Percentiles rank a stretch among this genome's conserved stretches.
Evolutionary conservation across 2,329 filamentous ascomycete species (phyloP).

Genomic region (Venturiaceae sp.): DNA sequence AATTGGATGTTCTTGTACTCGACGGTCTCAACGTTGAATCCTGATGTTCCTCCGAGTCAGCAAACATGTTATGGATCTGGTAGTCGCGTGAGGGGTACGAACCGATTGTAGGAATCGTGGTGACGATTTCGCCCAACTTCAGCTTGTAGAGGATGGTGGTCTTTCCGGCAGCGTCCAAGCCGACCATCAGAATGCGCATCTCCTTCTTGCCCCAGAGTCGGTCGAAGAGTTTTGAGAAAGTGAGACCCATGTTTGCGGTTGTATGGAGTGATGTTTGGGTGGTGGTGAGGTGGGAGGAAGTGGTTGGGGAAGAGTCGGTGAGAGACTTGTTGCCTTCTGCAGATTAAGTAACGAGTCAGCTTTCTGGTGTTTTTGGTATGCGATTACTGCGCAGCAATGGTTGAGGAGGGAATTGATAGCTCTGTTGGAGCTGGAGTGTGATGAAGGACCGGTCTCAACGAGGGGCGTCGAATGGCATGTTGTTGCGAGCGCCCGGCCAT

Average conservation of each 20-base stretch:
- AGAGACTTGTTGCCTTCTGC: background rate
- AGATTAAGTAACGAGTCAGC: slow-evolving; percentile 3
- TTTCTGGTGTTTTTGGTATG: background rate
- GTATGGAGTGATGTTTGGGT: background rate
- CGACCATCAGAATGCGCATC: slow-evolving; percentile 97
- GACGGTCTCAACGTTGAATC: slow-evolving; percentile 98
- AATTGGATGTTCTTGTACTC: slow-evolving; percentile 99
- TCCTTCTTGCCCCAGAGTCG: slow-evolving; percentile 99
- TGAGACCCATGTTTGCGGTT: slow-evolving; percentile 75
- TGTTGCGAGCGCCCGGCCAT: background rate
- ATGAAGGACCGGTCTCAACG: background rate
- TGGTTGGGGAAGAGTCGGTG: slow-evolving; percentile 9
- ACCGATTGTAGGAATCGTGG: slow-evolving; percentile 92
- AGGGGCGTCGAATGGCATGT: background rate
- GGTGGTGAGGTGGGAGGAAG: slow-evolving; percentile 1
- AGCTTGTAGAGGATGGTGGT: slow-evolving; percentile 99
- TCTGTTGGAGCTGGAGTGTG: background rate
- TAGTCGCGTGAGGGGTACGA: slow-evolving; percentile 15
- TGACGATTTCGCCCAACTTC: slow-evolving; percentile 96
- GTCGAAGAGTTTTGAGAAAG: slow-evolving; percentile 92
- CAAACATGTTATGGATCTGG: slow-evolving; percentile 9
- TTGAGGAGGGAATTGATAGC: background rate
- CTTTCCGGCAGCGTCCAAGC: slow-evolving; percentile 95
- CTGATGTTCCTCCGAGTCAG: slow-evolving; percentile 22
- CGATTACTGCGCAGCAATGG: background rate